Evolutionary conservation across 768 basidiomycete genomes (phyloP), one percentile per base, ranked within the genome.

Genomic region (Kwoniella europaea): DNA sequence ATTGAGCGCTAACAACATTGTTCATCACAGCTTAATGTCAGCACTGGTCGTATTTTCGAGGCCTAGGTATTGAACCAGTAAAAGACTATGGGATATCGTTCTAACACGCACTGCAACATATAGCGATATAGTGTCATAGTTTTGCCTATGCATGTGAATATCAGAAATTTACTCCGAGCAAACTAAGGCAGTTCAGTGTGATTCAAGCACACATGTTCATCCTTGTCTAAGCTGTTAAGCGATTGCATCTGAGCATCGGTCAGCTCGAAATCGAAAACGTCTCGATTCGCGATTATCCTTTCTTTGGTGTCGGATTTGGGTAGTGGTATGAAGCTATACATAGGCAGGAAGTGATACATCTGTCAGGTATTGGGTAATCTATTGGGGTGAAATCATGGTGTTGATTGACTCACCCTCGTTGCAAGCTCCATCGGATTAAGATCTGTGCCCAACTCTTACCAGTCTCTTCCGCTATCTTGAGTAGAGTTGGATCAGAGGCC

Each of bases 211-310:
- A 81, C 79, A 67, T 81, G 79, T 54, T 77, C 79, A 58, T 78
- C 94, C 62, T 86, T 84, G 78, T 95, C 93, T 2, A 96, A 85
- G 0, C 82, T 85, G 79, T 94, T 89, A 16, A 97, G 85, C 42
- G 80, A 81, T 2, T 78, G 76, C 86, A 96, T 88, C 69, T 95
- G 93, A 55, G 88, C 89, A 24, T 84, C 80, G 56, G 79, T 82
- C 16, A 98, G 85, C 67, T 88, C 88, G 75, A 96, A 96, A 76
- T 91, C 90, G 71, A 88, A 95, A 0, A 96, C 79, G 27, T 91
- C 82, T 1, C 88, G 84, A 73, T 97, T 97, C 7, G 70, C 71
- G 63, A 77, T 75, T 72, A 79, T 81, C 10, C 76, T 61, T 24
- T 68, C 67, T 58, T 69, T 68, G 5, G 70, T 91, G 53, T 88